A percentile compares a stretch with the other conserved stretches of the same genome.
These are phyloP conservation scores for Phytophthora niederhauseri DNA, from an alignment of 352 stramenopile genomes.

Conservation along the genomic window DNA sequence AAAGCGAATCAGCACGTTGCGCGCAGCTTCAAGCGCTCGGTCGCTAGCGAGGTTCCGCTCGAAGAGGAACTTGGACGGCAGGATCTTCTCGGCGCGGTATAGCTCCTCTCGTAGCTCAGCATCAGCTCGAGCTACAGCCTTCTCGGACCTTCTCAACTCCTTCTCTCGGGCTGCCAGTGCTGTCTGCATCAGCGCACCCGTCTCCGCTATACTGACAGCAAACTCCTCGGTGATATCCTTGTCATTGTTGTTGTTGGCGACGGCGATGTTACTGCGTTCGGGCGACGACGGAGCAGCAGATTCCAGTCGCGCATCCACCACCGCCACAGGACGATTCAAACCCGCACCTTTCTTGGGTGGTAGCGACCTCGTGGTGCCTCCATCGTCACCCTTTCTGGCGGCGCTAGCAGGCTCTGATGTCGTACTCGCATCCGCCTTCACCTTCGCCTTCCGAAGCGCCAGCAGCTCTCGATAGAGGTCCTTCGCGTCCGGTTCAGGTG, in stretches of 20 bases:
- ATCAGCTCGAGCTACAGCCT: conserved; percentile 33
- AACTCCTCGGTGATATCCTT: conserved; percentile 14
- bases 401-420: background rate
- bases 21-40: conserved; percentile 50
- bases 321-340: background rate
- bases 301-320: conserved; percentile 5
- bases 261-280: conserved; percentile 4
- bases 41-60: conserved; percentile 55
- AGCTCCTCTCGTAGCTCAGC: conserved; percentile 39
- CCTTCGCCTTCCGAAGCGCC: conserved; percentile 32
- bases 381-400: background rate
- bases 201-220: background rate
- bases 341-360: conserved; percentile 23
- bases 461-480: conserved; percentile 55
- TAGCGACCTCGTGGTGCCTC: background rate
- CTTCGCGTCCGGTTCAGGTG: conserved; percentile 22
- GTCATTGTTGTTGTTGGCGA: background rate
- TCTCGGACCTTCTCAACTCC: conserved; percentile 28
- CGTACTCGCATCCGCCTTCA: conserved; percentile 20
- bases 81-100: conserved; percentile 35
- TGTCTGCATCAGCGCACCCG: conserved; percentile 30
- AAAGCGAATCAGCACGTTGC: conserved; percentile 48
- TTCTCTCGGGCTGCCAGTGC: conserved; percentile 25
- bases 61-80: conserved; percentile 65
- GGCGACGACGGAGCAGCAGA: conserved; percentile 8